phyloP scores from a whole-genome alignment of 1,139 yeast genomes.

The Zygoascus sp. region DNA sequence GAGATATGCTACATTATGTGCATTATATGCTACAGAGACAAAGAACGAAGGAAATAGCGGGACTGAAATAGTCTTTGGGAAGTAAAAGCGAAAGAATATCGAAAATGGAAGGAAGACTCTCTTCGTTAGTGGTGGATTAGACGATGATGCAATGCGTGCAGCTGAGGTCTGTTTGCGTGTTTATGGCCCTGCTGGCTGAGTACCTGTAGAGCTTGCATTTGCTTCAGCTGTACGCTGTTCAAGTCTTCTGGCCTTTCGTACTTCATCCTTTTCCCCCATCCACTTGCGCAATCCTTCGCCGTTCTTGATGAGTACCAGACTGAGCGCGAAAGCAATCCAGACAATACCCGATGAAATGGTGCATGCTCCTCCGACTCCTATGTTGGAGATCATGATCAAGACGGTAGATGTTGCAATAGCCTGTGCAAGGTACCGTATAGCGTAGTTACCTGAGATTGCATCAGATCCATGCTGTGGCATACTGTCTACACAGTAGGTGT shows the following conservation, averaged over 20 bases:
- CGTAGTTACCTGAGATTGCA: constrained; percentile 50
- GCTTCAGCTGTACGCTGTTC: no score
- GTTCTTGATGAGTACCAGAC: constrained; percentile 13
- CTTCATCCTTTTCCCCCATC: constrained; percentile 10
- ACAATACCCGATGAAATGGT: constrained; percentile 41
- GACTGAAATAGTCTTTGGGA: no score
- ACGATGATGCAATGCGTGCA: no score
- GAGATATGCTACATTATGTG: no score
- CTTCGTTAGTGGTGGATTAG: no score
- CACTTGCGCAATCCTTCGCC: constrained; percentile 15
- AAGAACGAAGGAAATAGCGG: no score
- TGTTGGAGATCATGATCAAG: constrained; percentile 41
- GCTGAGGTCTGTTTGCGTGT: no score
- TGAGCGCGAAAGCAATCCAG: constrained; percentile 17
- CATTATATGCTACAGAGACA: no score
- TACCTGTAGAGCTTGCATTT: no score
- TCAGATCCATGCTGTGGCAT: constrained; percentile 51
- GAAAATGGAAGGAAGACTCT: no score
- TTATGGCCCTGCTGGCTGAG: no score
- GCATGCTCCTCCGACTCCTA: constrained; percentile 53
- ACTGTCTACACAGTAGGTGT: constrained; percentile 54
- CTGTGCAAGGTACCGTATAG: constrained; percentile 46
- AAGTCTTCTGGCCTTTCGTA: constrained; percentile 2
- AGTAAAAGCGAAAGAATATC: no score
- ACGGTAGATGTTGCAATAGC: constrained; percentile 49